Evolutionary conservation across 164 flowering plant species (phyloP).

Genomic region (Cinnamomum micranthum): DNA sequence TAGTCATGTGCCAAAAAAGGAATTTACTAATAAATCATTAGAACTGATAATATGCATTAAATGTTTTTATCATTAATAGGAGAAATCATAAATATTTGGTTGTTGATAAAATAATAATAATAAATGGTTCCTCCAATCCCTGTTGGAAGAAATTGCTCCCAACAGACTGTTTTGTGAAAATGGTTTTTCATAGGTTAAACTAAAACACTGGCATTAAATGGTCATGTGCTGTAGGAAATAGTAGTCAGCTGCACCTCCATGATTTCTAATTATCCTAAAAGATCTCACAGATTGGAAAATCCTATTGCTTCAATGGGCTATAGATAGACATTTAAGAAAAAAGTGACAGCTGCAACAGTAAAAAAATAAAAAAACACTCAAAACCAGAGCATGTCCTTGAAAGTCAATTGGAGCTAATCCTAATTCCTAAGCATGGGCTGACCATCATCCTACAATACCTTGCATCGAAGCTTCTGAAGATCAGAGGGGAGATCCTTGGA

Average conservation of each 20-base stretch:
- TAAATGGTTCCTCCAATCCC: not conserved
- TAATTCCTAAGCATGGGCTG: not conserved
- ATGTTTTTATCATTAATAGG: not conserved
- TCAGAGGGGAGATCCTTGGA: constrained; percentile 93
- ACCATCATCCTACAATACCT: constrained; percentile 43
- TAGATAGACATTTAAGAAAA: not conserved
- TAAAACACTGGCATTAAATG: not conserved
- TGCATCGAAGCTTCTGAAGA: constrained; percentile 97
- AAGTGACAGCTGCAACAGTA: no score
- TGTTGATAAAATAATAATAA: no score
- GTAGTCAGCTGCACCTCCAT: not conserved
- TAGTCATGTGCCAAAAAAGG: not conserved
- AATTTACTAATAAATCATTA: not conserved
- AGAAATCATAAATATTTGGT: not conserved
- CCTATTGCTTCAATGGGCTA: not conserved
- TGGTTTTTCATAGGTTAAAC: not conserved
- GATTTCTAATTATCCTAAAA: no score
- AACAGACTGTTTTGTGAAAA: no score
- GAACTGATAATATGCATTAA: not conserved
- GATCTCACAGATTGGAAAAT: not conserved
- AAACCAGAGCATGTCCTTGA: not conserved
- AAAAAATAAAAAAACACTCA: no score
- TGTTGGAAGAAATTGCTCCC: not conserved
- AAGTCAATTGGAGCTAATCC: not conserved
- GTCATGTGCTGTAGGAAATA: not conserved